Base-by-base conservation (phyloP, 352 stramenopile species). In the Phytophthora pinifolia region DNA sequence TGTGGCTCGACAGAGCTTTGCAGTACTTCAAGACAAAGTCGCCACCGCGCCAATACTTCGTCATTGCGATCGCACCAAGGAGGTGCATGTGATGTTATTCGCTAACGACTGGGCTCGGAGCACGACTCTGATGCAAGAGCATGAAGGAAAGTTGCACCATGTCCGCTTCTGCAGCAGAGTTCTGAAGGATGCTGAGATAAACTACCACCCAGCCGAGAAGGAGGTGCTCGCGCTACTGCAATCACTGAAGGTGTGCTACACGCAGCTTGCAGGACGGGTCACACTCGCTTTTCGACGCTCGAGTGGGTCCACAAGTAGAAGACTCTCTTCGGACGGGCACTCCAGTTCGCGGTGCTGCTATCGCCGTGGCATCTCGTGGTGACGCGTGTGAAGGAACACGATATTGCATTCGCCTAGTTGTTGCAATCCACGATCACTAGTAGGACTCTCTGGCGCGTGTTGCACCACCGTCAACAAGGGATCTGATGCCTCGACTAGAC, bases 41-140 rank as follows among this genome's bases (percentile, higher is more conserved):
- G 5, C 29, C 0, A 0, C 0, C 0, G 10, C 60, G 0, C 53
- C 60, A 6, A 4, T 68, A 6, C 20, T 68, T 5, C 7, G n/a
- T 3, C 46, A 64, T 14, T 46, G 41, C 2, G 31, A 60, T 10
- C 22, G 32, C 0, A n/a, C 18, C 0, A 25, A 9, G 5, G 51
- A 56, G 0, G 54, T 51, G 15, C 10, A 17, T 2, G 18, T 66
- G 0, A 54, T 59, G 1, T 1, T 66, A 2, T 46, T 66, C 12
- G 61, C 44, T 0, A 66, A 61, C 14, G 14, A 32, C 3, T 70
- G 61, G 55, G 55, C 55, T 1, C 18, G 56, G 15, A 62, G 56
- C 5, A 47, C 46, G 0, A 46, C 53, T 1, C 13, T 69, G 3
- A 43, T 50, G 0, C 54, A 65, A 5, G 36, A 52, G 0, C 10